These are phyloP conservation scores for Lupinus albus DNA, from an alignment of 306 rosid genomes.

Conservation along the genomic window DNA sequence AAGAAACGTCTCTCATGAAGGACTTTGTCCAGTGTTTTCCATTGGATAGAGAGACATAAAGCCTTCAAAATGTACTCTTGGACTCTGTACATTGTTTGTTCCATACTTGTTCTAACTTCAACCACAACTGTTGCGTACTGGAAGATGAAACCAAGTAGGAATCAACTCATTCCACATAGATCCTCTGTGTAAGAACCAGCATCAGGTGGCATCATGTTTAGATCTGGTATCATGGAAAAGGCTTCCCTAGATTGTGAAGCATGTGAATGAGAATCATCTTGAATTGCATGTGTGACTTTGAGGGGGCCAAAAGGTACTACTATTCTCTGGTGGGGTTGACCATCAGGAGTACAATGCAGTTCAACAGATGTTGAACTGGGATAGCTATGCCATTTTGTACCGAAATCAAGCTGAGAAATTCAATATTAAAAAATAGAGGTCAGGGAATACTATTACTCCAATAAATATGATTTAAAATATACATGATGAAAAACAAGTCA, in stretches of 20 bases:
- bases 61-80: conserved; percentile 35
- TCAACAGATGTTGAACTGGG: conserved; percentile 44
- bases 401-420: conserved; percentile 60
- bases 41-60: conserved; percentile 10
- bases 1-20: conserved; percentile 26
- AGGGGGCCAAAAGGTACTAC: conserved; percentile 30
- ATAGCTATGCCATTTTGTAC: conserved; percentile 44
- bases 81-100: conserved; percentile 42
- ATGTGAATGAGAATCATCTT: conserved; percentile 33
- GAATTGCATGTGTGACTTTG: conserved; percentile 7
- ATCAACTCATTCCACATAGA: conserved; percentile 49
- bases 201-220: conserved; percentile 67
- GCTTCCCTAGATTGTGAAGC: conserved; percentile 48
- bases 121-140: neutral
- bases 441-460: neutral
- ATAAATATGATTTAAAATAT: neutral
- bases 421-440: conserved; percentile 1
- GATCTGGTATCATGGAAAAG: conserved; percentile 73
- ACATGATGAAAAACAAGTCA: neutral
- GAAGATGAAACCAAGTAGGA: conserved; percentile 5
- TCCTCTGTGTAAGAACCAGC: conserved; percentile 45
- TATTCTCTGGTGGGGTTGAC: conserved; percentile 59
- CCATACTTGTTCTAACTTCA: conserved; percentile 9
- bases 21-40: no score
- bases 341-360: conserved; percentile 30